These are phyloP conservation scores for Ogataea hybrid DNA, from an alignment of 1,139 yeast genomes.

Conservation along the genomic window DNA sequence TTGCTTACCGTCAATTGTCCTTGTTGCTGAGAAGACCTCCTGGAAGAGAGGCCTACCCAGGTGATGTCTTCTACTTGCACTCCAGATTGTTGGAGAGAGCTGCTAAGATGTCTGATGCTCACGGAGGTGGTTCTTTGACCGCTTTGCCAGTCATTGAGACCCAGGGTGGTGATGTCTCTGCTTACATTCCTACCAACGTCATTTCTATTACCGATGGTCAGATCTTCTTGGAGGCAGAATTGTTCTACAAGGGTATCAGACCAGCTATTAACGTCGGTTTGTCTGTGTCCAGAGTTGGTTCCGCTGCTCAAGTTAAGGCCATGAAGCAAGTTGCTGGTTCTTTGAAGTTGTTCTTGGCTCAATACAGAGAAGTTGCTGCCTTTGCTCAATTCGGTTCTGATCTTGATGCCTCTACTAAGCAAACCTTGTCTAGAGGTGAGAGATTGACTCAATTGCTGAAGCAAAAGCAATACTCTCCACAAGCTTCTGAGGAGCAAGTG, in stretches of 20 bases:
- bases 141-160: slow-evolving; percentile 97
- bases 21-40: slow-evolving; percentile 97
- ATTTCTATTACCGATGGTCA: slow-evolving; percentile 98
- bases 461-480: slow-evolving; percentile 96
- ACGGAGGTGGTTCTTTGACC: slow-evolving; percentile 94
- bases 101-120: slow-evolving; percentile 89
- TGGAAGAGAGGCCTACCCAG: slow-evolving; percentile 97
- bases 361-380: slow-evolving; percentile 99
- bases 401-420: slow-evolving; percentile 99
- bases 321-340: slow-evolving; percentile 99
- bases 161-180: slow-evolving; percentile 99
- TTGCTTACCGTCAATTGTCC: slow-evolving; percentile 99
- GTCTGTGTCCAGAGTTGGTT: slow-evolving; percentile 99
- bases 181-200: slow-evolving; percentile 96
- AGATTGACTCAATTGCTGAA: slow-evolving; percentile 98
- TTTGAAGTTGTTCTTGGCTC: slow-evolving; percentile 99
- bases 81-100: slow-evolving; percentile 97
- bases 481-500: slow-evolving; percentile 98
- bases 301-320: slow-evolving; percentile 99
- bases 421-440: slow-evolving; percentile 99
- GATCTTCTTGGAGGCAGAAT: slow-evolving; percentile 98
- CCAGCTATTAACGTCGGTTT: slow-evolving; percentile 99
- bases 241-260: slow-evolving; percentile 99
- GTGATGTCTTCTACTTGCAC: slow-evolving; percentile 96
- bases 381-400: slow-evolving; percentile 99